These are phyloP conservation scores for Panaeolus cyanescens DNA, from an alignment of 768 basidiomycete genomes.

Conservation along the genomic window DNA sequence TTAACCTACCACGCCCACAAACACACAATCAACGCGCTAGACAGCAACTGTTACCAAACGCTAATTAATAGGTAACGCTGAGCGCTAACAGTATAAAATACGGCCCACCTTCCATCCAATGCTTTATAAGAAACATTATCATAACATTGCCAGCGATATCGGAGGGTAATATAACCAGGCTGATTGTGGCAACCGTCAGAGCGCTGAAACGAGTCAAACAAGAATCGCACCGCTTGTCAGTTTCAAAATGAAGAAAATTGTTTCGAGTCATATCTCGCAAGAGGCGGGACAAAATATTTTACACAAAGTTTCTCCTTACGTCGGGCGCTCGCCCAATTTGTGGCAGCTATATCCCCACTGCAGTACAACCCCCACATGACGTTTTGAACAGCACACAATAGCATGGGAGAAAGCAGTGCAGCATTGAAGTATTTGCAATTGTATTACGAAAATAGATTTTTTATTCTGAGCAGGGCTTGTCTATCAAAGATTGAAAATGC, in stretches of 20 bases:
- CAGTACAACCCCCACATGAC: neutral
- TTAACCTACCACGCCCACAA: too few relatives aligned
- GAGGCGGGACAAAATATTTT: neutral
- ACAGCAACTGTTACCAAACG: too few relatives aligned
- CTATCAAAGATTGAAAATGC: neutral
- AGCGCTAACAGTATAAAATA: neutral
- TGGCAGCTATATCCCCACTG: neutral
- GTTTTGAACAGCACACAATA: too few relatives aligned
- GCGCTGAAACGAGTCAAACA: neutral
- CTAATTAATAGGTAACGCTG: neutral
- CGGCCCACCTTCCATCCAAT: too few relatives aligned
- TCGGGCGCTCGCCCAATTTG: neutral
- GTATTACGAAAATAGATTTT: too few relatives aligned
- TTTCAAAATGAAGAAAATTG: neutral
- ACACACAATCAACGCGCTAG: too few relatives aligned
- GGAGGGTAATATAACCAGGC: neutral
- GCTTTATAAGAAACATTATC: neutral
- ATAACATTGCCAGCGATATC: neutral
- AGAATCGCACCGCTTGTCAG: neutral
- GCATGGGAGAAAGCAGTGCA: too few relatives aligned
- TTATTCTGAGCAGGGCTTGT: neutral
- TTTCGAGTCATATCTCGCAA: neutral
- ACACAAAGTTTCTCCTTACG: neutral
- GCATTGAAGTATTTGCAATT: too few relatives aligned
- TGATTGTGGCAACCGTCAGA: neutral